Evolutionary conservation across 2,329 filamentous ascomycete genomes (phyloP), one percentile per base, ranked within the genome.

Genomic region (Coniochaeta sp.): DNA sequence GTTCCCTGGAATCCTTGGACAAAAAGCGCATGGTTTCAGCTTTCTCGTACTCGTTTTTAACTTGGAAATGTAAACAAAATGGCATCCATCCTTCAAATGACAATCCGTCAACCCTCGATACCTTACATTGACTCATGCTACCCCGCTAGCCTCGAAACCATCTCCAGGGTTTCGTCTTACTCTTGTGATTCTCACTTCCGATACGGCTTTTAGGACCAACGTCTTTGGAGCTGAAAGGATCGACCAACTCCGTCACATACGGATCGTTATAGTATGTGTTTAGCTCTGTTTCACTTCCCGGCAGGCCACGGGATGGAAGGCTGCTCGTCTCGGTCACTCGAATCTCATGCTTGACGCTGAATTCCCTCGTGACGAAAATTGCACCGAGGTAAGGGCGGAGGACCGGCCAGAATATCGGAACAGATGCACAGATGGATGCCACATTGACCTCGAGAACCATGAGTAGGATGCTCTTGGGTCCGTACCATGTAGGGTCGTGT

Each of bases 331-430:
- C 47, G 22, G 17, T 19, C 9, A 47, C 38, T 12, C 61, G 58
- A 11, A 40, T 14, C 59, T 62, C 58, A 47, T 57, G 47, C 40
- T 62, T 64, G 38, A 69, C 64, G 59, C 62, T 64, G 59, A 68
- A 63, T 63, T 69, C 67, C 56, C 61, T 64, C 24, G 66, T 69
- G 47, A 71, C 64, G 57, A 68, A 65, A 22, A 71, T 69, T 19
- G 62, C 63, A 52, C 64, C 66, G 26, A 70, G 57, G n/a, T 65
- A 62, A 24, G 62, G 61, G 31, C 63, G 61, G 40, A 70, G 50
- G 11, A 68, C 65, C 2, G 69, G 69, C 69, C 69, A 71, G 62
- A 70, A 71, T 17, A 70, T 63, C 19, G 69, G 69, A 2, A 70
- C 63, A 19, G 66, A 68, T 2, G 67, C 68, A 56, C 64, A 65